A percentile compares a stretch with the other conserved stretches of the same genome.
These are phyloP conservation scores for Vitis amurensis DNA, from an alignment of 164 flowering plant genomes.

Conservation along the genomic window DNA sequence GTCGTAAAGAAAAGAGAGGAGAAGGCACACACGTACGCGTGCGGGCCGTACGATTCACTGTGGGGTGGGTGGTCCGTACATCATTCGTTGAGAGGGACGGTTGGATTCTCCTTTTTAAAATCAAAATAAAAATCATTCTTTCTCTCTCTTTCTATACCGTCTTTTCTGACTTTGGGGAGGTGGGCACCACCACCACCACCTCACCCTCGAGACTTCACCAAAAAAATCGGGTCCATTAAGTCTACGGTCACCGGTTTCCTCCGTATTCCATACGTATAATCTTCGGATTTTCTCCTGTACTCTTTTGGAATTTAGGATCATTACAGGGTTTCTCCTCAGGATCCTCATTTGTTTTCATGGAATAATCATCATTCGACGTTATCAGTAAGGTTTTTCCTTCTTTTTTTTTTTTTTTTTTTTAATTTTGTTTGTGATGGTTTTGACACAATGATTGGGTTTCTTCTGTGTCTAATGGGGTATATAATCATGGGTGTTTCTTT, in stretches of 20 bases:
- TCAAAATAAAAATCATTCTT: neutral
- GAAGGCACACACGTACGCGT: no score
- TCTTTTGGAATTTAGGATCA: neutral
- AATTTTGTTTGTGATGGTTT: conserved; percentile 4
- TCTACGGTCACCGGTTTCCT: conserved; percentile 9
- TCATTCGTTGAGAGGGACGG: conserved; percentile 19
- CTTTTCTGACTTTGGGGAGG: conserved; percentile 19
- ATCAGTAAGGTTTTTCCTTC: neutral
- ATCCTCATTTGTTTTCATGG: no score
- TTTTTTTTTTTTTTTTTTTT: neutral
- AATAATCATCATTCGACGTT: no score
- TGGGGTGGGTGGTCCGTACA: neutral
- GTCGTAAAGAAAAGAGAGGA: no score
- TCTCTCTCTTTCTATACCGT: neutral
- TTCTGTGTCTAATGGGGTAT: conserved; percentile 17
- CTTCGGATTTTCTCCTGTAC: no score
- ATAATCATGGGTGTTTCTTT: conserved; percentile 25
- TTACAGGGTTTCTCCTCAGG: neutral
- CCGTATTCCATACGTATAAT: conserved; percentile 10
- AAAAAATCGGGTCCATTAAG: conserved; percentile 15
- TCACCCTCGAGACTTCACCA: neutral
- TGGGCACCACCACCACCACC: conserved; percentile 15
- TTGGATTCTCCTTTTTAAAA: conserved; percentile 5
- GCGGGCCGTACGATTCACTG: no score
- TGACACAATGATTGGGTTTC: conserved; percentile 14